Conservation (phyloP, 768 basidiomycete species). For the Xanthoconium stramineum region DNA sequence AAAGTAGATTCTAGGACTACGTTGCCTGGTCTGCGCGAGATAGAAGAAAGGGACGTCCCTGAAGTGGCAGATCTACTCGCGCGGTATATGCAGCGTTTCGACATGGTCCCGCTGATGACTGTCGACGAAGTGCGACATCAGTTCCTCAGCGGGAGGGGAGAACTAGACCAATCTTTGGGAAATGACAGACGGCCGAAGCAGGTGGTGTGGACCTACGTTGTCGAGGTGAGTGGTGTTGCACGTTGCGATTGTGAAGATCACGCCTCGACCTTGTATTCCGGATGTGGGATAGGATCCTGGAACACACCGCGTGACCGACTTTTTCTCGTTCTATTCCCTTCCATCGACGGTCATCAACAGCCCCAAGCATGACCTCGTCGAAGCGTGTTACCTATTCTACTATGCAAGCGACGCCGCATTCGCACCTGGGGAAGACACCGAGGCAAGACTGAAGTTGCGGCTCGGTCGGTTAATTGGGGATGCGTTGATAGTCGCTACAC, state of each 20-base stretch:
- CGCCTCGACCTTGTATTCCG: not conserved
- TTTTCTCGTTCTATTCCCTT: conserved; percentile 95
- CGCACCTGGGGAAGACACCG: conserved; percentile 55
- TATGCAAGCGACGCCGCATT: conserved; percentile 84
- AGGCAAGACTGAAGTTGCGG: conserved; percentile 61
- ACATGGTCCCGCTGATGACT: conserved; percentile 71
- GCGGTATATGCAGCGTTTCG: conserved; percentile 82
- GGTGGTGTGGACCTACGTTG: conserved; percentile 95
- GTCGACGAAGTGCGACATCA: conserved; percentile 83
- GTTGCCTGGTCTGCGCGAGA: conserved; percentile 76
- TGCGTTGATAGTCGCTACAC: conserved; percentile 74
- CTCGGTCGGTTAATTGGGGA: conserved; percentile 73
- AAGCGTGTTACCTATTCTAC: conserved; percentile 95
- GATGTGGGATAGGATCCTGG: conserved; percentile 60
- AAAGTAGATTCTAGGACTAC: conserved; percentile 55
- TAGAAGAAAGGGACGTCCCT: conserved; percentile 75
- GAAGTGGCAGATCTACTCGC: conserved; percentile 68
- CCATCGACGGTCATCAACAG: conserved; percentile 89
- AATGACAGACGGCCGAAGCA: conserved; percentile 61
- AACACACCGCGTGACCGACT: conserved; percentile 85
- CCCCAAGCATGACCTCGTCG: conserved; percentile 65
- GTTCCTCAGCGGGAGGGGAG: conserved; percentile 79
- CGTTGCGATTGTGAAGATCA: not conserved
- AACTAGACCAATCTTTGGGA: conserved; percentile 37
- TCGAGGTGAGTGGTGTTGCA: conserved; percentile 61